Conservation (phyloP, 352 stramenopile species). For the Phytophthora colocasiae region DNA sequence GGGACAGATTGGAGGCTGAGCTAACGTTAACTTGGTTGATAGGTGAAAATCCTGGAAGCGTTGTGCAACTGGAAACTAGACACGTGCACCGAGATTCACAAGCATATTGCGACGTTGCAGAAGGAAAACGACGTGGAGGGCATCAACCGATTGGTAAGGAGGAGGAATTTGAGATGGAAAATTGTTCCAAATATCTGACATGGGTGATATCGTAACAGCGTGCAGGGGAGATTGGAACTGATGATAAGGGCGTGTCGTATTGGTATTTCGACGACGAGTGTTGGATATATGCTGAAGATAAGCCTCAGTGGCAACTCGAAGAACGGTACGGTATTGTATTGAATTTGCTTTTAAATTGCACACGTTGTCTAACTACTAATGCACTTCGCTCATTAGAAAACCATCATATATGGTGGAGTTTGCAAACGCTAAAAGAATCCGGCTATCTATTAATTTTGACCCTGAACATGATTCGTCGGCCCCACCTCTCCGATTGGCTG, state of each 20-base stretch:
- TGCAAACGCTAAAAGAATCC: slow-evolving; percentile 76
- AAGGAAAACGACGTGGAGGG: slow-evolving; percentile 72
- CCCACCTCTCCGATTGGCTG: slow-evolving; percentile 22
- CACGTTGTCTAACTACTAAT: neutral
- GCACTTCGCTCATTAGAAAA: slow-evolving; percentile 29
- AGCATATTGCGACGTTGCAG: slow-evolving; percentile 67
- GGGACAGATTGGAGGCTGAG: neutral
- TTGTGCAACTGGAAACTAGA: slow-evolving; percentile 87
- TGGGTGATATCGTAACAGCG: slow-evolving; percentile 43
- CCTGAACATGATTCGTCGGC: slow-evolving; percentile 33
- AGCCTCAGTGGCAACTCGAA: slow-evolving; percentile 64
- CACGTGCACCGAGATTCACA: slow-evolving; percentile 78
- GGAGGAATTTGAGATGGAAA: neutral
- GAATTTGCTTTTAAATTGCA: too few relatives aligned
- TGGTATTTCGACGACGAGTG: slow-evolving; percentile 90
- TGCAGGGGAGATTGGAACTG: slow-evolving; percentile 68
- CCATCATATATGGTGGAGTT: slow-evolving; percentile 73
- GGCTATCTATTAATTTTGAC: slow-evolving; percentile 83
- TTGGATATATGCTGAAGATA: slow-evolving; percentile 88
- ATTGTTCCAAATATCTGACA: slow-evolving; percentile 12
- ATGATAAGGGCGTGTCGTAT: slow-evolving; percentile 79
- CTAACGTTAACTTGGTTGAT: neutral
- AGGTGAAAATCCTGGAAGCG: slow-evolving; percentile 84
- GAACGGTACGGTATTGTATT: slow-evolving; percentile 30
- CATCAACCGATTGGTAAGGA: slow-evolving; percentile 66